Conservation (phyloP, 2,329 filamentous ascomycete genomes). For the Ophiocordyceps unilateralis region DNA sequence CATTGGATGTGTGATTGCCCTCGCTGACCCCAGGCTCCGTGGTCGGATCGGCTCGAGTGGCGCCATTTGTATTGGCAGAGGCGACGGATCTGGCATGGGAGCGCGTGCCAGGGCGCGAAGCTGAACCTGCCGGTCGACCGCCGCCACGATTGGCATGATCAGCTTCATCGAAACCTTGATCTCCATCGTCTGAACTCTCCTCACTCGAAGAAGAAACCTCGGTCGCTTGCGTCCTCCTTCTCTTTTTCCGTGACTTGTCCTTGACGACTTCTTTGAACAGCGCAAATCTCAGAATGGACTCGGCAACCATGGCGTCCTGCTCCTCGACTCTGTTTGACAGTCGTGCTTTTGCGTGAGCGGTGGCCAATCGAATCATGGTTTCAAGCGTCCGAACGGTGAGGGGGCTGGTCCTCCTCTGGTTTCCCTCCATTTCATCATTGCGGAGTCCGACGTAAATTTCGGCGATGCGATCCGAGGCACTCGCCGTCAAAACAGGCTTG, state of each 20-base stretch:
- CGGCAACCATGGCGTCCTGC: constrained; percentile 72
- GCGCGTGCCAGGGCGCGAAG: constrained; percentile 10
- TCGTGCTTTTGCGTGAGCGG: constrained; percentile 97
- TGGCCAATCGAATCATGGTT: constrained; percentile 92
- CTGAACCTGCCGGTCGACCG: constrained; percentile 12
- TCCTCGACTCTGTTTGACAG: constrained; percentile 62
- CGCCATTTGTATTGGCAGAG: constrained; percentile 18
- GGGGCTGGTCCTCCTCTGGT: constrained; percentile 90
- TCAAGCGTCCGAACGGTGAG: constrained; percentile 94
- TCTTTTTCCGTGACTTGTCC: constrained; percentile 65
- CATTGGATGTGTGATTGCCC: constrained; percentile 18
- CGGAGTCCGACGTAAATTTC: constrained; percentile 80
- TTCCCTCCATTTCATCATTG: constrained; percentile 91
- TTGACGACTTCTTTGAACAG: constrained; percentile 90
- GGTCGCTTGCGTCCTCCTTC: constrained; percentile 49
- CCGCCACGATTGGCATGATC: constrained; percentile 36
- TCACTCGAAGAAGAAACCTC: constrained; percentile 41
- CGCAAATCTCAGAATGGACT: constrained; percentile 81
- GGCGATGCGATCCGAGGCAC: constrained; percentile 81
- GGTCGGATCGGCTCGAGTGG: not conserved
- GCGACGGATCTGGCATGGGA: constrained; percentile 2
- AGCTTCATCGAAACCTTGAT: constrained; percentile 35
- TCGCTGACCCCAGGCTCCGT: constrained; percentile 15
- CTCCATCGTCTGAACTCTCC: constrained; percentile 40
- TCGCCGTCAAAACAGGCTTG: constrained; percentile 79